phyloP scores from a whole-genome alignment of 2,329 filamentous ascomycete genomes.

The Xylariaceae sp. region DNA sequence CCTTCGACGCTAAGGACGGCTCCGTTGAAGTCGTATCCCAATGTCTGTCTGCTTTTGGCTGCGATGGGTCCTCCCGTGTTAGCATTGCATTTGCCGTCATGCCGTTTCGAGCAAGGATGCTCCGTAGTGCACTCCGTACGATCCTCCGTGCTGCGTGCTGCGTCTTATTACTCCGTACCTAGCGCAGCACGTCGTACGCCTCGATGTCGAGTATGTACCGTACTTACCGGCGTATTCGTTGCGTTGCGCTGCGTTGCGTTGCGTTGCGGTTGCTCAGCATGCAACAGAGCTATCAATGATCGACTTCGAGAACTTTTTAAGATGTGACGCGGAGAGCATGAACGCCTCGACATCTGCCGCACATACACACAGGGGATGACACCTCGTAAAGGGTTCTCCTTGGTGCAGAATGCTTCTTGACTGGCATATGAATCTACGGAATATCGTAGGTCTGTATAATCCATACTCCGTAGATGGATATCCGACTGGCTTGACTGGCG shows the following conservation, averaged over 20 bases:
- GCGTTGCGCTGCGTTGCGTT: too few species aligned
- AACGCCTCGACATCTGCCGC: constrained; percentile 18
- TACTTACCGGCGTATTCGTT: too few species aligned
- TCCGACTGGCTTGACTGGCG: too few species aligned
- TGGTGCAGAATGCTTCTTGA: too few species aligned
- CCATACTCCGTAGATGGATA: too few species aligned
- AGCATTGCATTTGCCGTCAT: constrained; percentile 17
- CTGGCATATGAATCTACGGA: too few species aligned
- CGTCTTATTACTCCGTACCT: too few species aligned
- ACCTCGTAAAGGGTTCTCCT: constrained; percentile 14
- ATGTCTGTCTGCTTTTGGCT: constrained; percentile 15
- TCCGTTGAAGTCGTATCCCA: constrained; percentile 17
- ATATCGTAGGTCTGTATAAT: too few species aligned
- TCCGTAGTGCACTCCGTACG: too few species aligned
- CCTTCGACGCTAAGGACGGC: constrained; percentile 16
- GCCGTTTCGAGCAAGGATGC: constrained; percentile 19
- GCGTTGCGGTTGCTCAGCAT: not conserved
- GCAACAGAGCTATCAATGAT: constrained; percentile 6
- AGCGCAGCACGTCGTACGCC: too few species aligned
- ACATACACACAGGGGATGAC: constrained; percentile 16
- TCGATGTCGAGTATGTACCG: too few species aligned
- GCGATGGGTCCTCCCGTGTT: constrained; percentile 20
- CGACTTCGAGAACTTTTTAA: constrained; percentile 4
- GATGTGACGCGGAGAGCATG: constrained; percentile 19
- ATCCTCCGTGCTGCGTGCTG: too few species aligned